Conservation (phyloP, 305 asterid species). For the Ajuga reptans region DNA sequence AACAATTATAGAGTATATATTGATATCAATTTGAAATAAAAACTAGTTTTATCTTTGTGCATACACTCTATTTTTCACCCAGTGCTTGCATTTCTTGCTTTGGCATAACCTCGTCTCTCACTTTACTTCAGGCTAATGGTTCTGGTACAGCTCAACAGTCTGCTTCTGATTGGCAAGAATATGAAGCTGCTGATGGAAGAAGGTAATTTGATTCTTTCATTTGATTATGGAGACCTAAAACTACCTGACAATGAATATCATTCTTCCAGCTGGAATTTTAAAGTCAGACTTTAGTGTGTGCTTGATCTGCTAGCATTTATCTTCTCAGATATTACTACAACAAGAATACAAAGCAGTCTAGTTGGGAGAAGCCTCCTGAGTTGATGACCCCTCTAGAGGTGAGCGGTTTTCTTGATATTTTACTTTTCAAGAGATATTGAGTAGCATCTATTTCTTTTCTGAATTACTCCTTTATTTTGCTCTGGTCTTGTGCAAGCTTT, state of each 20-base stretch:
- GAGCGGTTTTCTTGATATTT: conserved; percentile 34
- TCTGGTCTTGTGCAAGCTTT: conserved; percentile 24
- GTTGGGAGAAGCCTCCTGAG: conserved; percentile 97
- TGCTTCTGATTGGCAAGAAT: conserved; percentile 93
- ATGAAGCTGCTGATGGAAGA: conserved; percentile 83
- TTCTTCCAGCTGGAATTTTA: neutral
- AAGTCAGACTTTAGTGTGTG: neutral
- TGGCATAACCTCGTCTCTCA: conserved; percentile 5
- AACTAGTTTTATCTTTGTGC: neutral
- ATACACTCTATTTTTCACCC: neutral
- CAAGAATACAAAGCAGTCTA: conserved; percentile 77
- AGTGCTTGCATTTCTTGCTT: neutral
- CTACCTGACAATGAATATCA: neutral
- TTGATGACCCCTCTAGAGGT: conserved; percentile 95
- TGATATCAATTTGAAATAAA: neutral
- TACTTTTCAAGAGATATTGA: conserved; percentile 19
- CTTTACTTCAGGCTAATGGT: conserved; percentile 37
- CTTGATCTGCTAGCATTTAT: conserved; percentile 20
- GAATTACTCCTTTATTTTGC: conserved; percentile 29
- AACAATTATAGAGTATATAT: neutral
- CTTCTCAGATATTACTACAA: conserved; percentile 76
- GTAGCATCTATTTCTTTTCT: conserved; percentile 9
- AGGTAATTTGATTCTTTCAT: conserved; percentile 38
- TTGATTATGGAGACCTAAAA: conserved; percentile 9
- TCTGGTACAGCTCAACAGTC: conserved; percentile 40